Evolutionary conservation across 164 flowering plant species (phyloP).

Genomic region (Nymphaea colorata): DNA sequence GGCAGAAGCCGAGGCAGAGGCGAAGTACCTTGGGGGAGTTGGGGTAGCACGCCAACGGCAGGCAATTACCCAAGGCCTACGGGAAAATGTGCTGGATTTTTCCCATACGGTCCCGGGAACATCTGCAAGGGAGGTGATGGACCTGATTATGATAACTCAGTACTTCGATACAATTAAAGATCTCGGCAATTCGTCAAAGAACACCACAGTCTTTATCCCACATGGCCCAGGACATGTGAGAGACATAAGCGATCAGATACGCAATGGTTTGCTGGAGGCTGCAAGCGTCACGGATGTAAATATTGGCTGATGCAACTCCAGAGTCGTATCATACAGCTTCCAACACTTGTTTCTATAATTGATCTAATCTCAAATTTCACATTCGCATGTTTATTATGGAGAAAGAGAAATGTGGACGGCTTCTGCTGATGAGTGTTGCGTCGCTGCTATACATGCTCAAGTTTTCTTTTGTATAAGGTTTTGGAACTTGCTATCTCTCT

Average conservation of each 20-base stretch:
- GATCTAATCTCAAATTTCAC: too few species aligned
- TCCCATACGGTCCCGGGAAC: slow-evolving; percentile 86
- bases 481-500: too few species aligned
- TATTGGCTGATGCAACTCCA: slow-evolving; percentile 3
- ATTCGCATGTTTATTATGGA: too few species aligned
- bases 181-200: slow-evolving; percentile 89
- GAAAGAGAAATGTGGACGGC: too few species aligned
- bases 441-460: too few species aligned
- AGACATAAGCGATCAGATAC: slow-evolving; percentile 83
- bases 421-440: too few species aligned
- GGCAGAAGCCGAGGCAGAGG: slow-evolving; percentile 97
- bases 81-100: slow-evolving; percentile 93
- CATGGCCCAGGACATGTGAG: slow-evolving; percentile 98
- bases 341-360: too few species aligned
- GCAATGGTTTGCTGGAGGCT: slow-evolving; percentile 92
- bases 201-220: slow-evolving; percentile 94
- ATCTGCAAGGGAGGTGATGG: slow-evolving; percentile 96
- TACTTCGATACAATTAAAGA: slow-evolving; percentile 97
- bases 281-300: slow-evolving; percentile 27
- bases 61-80: slow-evolving; percentile 91
- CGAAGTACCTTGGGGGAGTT: slow-evolving; percentile 92
- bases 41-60: slow-evolving; percentile 98
- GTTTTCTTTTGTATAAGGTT: too few species aligned
- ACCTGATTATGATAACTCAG: slow-evolving; percentile 93
- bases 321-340: too few species aligned